Evolutionary conservation across 208 protist genomes (phyloP), one percentile per base, ranked within the genome.

Genomic region (Tritrichomonas musculus): DNA sequence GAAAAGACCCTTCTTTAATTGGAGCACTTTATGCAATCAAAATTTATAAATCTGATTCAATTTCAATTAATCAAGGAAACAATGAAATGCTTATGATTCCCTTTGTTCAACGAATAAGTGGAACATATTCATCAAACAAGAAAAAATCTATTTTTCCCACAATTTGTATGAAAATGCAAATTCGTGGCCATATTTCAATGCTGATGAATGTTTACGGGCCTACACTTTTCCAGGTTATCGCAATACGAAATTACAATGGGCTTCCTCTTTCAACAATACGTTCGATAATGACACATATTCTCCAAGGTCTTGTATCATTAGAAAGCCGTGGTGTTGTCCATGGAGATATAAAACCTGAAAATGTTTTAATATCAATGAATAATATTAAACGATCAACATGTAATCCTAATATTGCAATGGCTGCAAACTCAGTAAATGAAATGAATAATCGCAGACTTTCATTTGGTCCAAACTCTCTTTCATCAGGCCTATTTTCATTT

Each of bases 321-420:
- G 73, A 82, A 50, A 82, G 41, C 41, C 33, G 41, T 50, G 73
- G 73, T 30, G 8, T 82, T 47, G 73, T 82, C 22, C 77, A 88
- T 47, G 41, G 47, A 0, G 77, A 88, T 17, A 88, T 88, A 41
- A 94, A 94, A 80, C 95, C 95, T 8, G 95, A 96, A 72, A 96
- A 95, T 92, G 88, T 96, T 14, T 77, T 96, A 20, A 47, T 82
- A 25, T 82, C 73, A 9, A 33, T 82, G 0, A 0, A 20, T 30
- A 33, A 95, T 41, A 1, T 36, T 33, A n/a, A 47, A 8, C 25
- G 57, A 33, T 33, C 27, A 39, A 57, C 77, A 0, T n/a, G n/a
- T n/a, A n/a, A n/a, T n/a, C n/a, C n/a, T n/a, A n/a, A n/a, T n/a
- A n/a, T n/a, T n/a, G n/a, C n/a, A n/a, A n/a, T n/a, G n/a, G n/a